Percentiles rank a stretch among this genome's conserved stretches.
Conservation (phyloP, 2,329 filamentous ascomycete species). For the Verticillium alfalfae region DNA sequence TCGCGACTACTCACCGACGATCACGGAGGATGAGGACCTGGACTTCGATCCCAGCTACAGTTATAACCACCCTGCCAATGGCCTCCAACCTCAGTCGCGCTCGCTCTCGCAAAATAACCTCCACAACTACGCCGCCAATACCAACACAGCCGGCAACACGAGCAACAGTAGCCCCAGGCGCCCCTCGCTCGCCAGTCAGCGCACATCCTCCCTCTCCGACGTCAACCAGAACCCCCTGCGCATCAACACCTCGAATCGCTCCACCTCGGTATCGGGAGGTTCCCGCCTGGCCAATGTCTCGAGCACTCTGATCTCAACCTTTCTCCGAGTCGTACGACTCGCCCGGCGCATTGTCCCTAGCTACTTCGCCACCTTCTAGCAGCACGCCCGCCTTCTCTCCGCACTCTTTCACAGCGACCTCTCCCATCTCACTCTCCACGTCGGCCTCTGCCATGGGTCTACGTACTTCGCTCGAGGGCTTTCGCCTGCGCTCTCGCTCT, state of each 20-base stretch:
- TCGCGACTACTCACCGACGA: slow-evolving; percentile 51
- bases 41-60: slow-evolving; percentile 8
- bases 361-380: slow-evolving; percentile 19
- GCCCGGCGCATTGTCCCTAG: slow-evolving; percentile 21
- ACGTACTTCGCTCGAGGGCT: slow-evolving; percentile 55
- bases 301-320: slow-evolving; percentile 45
- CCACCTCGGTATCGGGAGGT: slow-evolving; percentile 14
- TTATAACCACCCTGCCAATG: slow-evolving; percentile 5
- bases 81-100: slow-evolving; percentile 12
- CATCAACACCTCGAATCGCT: slow-evolving; percentile 22
- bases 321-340: slow-evolving; percentile 23
- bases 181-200: slow-evolving; percentile 32
- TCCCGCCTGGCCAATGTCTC: slow-evolving; percentile 35
- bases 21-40: slow-evolving; percentile 47
- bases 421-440: slow-evolving; percentile 26
- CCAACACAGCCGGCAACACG: slow-evolving; percentile 9
- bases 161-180: slow-evolving; percentile 14
- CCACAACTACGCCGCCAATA: slow-evolving; percentile 13
- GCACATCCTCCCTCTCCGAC: slow-evolving; percentile 32
- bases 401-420: slow-evolving; percentile 8
- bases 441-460: slow-evolving; percentile 43
- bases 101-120: slow-evolving; percentile 18
- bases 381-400: slow-evolving; percentile 17
- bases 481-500: slow-evolving; percentile 55
- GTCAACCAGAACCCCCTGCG: slow-evolving; percentile 10